Conservation (phyloP, 495 filamentous ascomycete species). For the Terfezia boudieri region DNA sequence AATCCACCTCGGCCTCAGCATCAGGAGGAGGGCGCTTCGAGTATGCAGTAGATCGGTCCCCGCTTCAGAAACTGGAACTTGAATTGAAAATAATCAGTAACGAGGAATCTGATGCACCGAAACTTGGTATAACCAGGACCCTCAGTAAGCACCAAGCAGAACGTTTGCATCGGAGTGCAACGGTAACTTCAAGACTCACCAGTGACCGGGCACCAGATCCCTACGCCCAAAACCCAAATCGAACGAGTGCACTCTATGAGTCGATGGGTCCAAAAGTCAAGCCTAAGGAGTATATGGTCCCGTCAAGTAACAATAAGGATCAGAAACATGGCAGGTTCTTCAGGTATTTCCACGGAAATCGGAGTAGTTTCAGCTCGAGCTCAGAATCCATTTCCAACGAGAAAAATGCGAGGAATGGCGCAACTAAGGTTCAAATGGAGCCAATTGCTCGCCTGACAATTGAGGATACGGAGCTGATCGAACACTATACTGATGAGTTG, state of each 20-base stretch:
- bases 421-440: not conserved
- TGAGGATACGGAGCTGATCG: conserved; percentile 9
- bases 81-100: conserved; percentile 76
- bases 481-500: not conserved
- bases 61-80: conserved; percentile 74
- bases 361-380: not conserved
- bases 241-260: not conserved
- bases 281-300: not conserved
- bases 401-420: not conserved
- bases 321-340: conserved; percentile 6
- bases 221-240: not conserved
- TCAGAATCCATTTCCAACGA: not conserved
- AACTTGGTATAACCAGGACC: conserved; percentile 11
- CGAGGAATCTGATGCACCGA: conserved; percentile 52
- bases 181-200: conserved; percentile 11
- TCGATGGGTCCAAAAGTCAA: not conserved
- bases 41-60: conserved; percentile 47
- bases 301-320: not conserved
- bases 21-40: not conserved
- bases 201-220: not conserved
- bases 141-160: conserved; percentile 15
- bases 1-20: conserved; percentile 14
- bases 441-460: conserved; percentile 13
- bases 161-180: conserved; percentile 10
- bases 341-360: conserved; percentile 1